Base-by-base conservation (phyloP, 441 rosid species). In the Dalechampia spathulata region DNA sequence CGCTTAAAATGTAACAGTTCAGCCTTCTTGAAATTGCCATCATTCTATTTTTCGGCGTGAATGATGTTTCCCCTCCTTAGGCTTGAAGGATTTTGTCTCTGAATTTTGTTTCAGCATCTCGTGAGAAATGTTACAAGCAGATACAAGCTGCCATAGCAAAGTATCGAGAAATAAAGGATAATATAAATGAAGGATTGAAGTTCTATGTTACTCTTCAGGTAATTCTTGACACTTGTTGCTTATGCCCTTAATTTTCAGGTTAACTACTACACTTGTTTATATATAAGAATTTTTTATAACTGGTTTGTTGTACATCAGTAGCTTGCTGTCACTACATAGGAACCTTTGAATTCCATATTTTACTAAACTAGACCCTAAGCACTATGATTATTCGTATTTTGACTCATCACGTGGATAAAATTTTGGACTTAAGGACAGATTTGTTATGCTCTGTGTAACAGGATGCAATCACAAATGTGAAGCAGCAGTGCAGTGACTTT, bases 121-220 rank as follows among this genome's bases (percentile, higher is more conserved):
- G 89, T 10, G 94, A 86, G 68, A 92, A 80, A 76, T 86, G 92
- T 73, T 88, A 81, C 55, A 83, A 84, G 74, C 98, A 92, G 75
- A 84, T 92, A 66, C 86, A 82, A 71, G 95, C 95, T 57, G 98
- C 91, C 19, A 73, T 86, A 56, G 83, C 77, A 8, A 92, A 92
- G 64, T 92, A 79, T 49, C 82, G 89, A 64, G 98, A 92, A 73
- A 83, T 86, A 70, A 86, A 92, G 83, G 96, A 92, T 54, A 92
- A 88, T 66, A 68, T 92, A 60, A 92, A 84, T 28, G 96, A 92
- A 70, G 98, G 98, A 22, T 69, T 92, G 74, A 92, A 92, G 76
- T 92, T 92, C 70, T 92, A 92, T 69, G 92, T 88, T 47, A 92
- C 94, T 25, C 98, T 92, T 73, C 98, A 88, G 80, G 96, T 92